phyloP scores from a whole-genome alignment of 2,329 filamentous ascomycete species.

The Aspergillus floridensis region DNA sequence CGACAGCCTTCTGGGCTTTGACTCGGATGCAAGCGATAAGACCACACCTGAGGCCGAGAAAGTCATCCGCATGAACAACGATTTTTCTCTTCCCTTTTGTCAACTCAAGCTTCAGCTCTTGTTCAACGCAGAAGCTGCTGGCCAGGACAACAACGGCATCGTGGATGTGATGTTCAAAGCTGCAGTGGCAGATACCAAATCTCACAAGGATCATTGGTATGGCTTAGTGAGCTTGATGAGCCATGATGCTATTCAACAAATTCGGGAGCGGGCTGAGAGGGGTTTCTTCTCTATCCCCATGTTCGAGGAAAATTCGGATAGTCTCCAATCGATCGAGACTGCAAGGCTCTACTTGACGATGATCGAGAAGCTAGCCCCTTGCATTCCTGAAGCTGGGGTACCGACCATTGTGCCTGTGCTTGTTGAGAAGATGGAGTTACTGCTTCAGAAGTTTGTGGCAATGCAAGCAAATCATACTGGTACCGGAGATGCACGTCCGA shows the following conservation, averaged over 20 bases:
- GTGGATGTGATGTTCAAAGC: slow-evolving; percentile 42
- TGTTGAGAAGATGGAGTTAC: slow-evolving; percentile 41
- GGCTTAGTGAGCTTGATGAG: slow-evolving; percentile 40
- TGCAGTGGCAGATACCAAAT: slow-evolving; percentile 35
- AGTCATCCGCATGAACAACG: slow-evolving; percentile 37
- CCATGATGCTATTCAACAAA: slow-evolving; percentile 37
- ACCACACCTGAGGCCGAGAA: slow-evolving; percentile 32
- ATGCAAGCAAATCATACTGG: slow-evolving; percentile 27
- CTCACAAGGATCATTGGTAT: slow-evolving; percentile 38
- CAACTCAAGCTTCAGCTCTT: slow-evolving; percentile 44
- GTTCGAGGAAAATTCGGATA: slow-evolving; percentile 25
- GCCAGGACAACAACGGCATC: slow-evolving; percentile 30
- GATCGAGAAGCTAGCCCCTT: slow-evolving; percentile 39
- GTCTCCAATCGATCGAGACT: slow-evolving; percentile 26
- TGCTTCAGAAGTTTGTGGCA: slow-evolving; percentile 38
- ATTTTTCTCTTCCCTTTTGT: slow-evolving; percentile 45
- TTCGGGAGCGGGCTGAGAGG: slow-evolving; percentile 43
- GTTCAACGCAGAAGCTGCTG: slow-evolving; percentile 32
- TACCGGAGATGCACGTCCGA: slow-evolving; percentile 16
- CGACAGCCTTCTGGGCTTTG: slow-evolving; percentile 32
- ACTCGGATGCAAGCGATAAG: slow-evolving; percentile 14
- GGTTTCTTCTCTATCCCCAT: slow-evolving; percentile 38
- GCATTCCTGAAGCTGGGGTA: slow-evolving; percentile 35
- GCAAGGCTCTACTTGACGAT: slow-evolving; percentile 40
- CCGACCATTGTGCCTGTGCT: slow-evolving; percentile 32